Percentiles rank a stretch among this genome's conserved stretches.
These are phyloP conservation scores for Candida silvicultrix DNA, from an alignment of 805 yeast genomes.

Conservation along the genomic window DNA sequence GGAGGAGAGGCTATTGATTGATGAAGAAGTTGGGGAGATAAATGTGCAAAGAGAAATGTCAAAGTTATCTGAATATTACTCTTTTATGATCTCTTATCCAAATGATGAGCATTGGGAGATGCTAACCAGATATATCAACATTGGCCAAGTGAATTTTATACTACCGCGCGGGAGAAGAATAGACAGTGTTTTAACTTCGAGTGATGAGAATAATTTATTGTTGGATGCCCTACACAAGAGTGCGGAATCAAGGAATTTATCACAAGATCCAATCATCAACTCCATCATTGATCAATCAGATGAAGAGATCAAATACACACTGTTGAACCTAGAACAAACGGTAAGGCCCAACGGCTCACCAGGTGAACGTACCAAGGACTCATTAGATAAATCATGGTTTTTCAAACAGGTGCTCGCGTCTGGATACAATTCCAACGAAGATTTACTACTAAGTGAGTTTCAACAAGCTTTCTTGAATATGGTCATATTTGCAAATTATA, in stretches of 20 bases:
- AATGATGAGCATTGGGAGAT: conserved; percentile 24
- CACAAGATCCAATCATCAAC: conserved; percentile 26
- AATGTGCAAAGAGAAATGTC: conserved; percentile 22
- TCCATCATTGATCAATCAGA: conserved; percentile 26
- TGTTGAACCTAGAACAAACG: conserved; percentile 34
- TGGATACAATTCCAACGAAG: conserved; percentile 24
- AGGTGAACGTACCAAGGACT: conserved; percentile 41
- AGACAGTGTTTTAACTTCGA: conserved; percentile 42
- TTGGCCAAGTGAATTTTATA: conserved; percentile 21
- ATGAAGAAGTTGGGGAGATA: conserved; percentile 26
- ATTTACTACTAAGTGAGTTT: conserved; percentile 42
- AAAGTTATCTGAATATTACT: conserved; percentile 26
- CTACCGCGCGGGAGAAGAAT: conserved; percentile 22
- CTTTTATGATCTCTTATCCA: conserved; percentile 37
- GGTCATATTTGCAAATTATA: conserved; percentile 52
- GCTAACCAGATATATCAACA: conserved; percentile 18
- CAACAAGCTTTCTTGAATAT: conserved; percentile 44
- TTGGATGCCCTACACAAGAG: conserved; percentile 29
- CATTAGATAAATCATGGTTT: conserved; percentile 59
- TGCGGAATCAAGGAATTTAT: conserved; percentile 20
- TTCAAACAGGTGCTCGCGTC: conserved; percentile 27
- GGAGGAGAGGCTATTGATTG: conserved; percentile 24
- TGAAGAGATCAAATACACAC: conserved; percentile 35
- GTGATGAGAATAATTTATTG: conserved; percentile 39
- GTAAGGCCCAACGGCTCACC: conserved; percentile 30